phyloP scores from a whole-genome alignment of 163 green algal species.

The Scenedesmus sp. region DNA sequence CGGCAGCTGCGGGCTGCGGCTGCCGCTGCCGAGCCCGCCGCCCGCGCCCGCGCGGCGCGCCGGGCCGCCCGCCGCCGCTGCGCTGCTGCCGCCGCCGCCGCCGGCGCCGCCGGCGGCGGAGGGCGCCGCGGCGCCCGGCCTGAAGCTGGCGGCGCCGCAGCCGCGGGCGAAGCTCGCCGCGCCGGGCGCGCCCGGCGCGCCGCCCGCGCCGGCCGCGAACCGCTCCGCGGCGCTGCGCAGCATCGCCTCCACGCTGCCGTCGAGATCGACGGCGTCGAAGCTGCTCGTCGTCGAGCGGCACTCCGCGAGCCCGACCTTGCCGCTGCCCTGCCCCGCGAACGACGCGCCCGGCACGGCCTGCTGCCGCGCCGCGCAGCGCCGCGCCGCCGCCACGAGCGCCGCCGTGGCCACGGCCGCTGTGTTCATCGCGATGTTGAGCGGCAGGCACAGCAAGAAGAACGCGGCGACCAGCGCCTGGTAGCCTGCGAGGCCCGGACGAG shows the following conservation, averaged over 20 bases:
- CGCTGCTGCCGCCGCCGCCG: conserved; percentile 16
- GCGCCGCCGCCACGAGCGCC: conserved; percentile 34
- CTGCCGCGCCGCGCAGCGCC: no score
- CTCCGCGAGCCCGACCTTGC: conserved; percentile 24
- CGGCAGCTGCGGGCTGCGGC: neutral
- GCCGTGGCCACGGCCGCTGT: conserved; percentile 38
- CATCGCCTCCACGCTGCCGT: neutral
- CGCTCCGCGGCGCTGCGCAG: neutral
- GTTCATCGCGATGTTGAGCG: conserved; percentile 68
- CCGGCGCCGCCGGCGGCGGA: neutral
- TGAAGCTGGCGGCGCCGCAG: conserved; percentile 1
- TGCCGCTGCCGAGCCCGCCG: neutral
- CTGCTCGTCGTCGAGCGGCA: conserved; percentile 9
- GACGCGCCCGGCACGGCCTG: conserved; percentile 14
- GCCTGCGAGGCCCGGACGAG: conserved; percentile 32
- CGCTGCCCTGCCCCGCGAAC: conserved; percentile 26
- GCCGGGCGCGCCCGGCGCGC: neutral
- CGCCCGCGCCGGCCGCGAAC: neutral
- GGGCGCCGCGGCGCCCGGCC: neutral
- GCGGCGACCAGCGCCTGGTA: conserved; percentile 58
- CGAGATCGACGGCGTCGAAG: neutral
- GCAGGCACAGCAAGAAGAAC: conserved; percentile 63
- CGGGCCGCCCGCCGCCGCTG: no score
- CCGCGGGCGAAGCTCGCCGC: neutral
- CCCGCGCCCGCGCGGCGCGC: neutral